phyloP scores from a whole-genome alignment of 202 grass and related monocot genomes.

The Zoysia matrella region DNA sequence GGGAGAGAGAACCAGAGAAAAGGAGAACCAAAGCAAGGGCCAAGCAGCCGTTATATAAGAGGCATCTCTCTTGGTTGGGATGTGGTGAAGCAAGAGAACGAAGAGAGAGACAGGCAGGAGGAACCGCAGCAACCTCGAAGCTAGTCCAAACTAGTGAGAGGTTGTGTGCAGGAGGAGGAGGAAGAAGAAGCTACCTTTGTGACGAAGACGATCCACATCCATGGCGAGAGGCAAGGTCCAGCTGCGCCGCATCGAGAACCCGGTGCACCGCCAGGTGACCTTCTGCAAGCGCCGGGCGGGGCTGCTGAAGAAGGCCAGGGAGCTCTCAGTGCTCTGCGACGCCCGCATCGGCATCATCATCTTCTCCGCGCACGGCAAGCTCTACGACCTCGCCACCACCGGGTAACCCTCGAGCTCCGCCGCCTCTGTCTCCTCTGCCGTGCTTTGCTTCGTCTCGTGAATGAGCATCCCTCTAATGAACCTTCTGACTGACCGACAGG shows the following conservation, averaged over 20 bases:
- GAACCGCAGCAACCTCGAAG: conserved; percentile 79
- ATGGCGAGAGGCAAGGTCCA: conserved; percentile 91
- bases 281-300: conserved; percentile 91
- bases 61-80: not conserved
- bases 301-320: conserved; percentile 84
- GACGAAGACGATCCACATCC: not conserved
- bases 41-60: conserved; percentile 41
- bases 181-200: not conserved
- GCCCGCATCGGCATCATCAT: conserved; percentile 84
- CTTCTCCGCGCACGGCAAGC: conserved; percentile 91
- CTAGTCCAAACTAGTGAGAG: conserved; percentile 99
- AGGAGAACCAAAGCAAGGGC: not conserved
- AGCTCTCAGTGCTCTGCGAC: conserved; percentile 32
- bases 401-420: conserved; percentile 45
- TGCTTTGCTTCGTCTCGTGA: not conserved
- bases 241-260: conserved; percentile 88
- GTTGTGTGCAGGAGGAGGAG: conserved; percentile 50
- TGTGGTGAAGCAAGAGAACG: conserved; percentile 29
- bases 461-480: not conserved
- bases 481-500: conserved; percentile 11
- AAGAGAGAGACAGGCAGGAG: conserved; percentile 14
- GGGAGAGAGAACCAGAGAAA: not conserved
- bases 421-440: not conserved
- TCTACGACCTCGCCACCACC: conserved; percentile 79
- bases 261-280: conserved; percentile 87